Evolutionary conservation across 2,329 filamentous ascomycete genomes (phyloP).

Genomic region (Apiospora aurea): DNA sequence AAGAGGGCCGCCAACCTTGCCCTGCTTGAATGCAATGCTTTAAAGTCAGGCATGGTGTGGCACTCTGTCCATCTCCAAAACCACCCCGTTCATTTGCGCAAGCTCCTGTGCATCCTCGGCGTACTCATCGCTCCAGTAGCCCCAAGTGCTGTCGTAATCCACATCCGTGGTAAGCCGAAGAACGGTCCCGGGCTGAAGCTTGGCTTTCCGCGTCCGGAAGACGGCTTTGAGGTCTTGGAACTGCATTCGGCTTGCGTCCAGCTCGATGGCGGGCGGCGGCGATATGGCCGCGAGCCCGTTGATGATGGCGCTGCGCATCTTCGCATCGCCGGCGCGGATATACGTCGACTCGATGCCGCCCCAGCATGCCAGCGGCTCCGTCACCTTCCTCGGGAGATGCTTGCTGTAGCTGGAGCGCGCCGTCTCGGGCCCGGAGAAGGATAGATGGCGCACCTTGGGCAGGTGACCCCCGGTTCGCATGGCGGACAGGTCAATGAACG

Average conservation of each 20-base stretch:
- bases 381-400: not conserved
- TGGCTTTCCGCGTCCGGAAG: not conserved
- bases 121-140: not conserved
- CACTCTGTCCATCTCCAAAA: not conserved
- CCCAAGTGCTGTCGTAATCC: not conserved
- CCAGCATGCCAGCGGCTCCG: not conserved
- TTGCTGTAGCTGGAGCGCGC: not conserved
- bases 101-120: not conserved
- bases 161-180: not conserved
- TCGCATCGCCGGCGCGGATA: not conserved
- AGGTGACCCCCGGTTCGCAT: not conserved
- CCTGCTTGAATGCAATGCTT: not conserved
- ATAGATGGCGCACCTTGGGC: not conserved
- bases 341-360: not conserved
- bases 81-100: not conserved
- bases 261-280: not conserved
- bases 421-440: not conserved
- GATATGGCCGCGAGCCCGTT: not conserved
- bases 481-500: not conserved
- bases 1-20: not conserved
- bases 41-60: not conserved
- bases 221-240: conserved; percentile 4
- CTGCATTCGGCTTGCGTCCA: not conserved
- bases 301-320: not conserved
- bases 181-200: not conserved